These are phyloP conservation scores for Trichoderma citrinoviride DNA, from an alignment of 2,329 filamentous ascomycete species.

Conservation along the genomic window DNA sequence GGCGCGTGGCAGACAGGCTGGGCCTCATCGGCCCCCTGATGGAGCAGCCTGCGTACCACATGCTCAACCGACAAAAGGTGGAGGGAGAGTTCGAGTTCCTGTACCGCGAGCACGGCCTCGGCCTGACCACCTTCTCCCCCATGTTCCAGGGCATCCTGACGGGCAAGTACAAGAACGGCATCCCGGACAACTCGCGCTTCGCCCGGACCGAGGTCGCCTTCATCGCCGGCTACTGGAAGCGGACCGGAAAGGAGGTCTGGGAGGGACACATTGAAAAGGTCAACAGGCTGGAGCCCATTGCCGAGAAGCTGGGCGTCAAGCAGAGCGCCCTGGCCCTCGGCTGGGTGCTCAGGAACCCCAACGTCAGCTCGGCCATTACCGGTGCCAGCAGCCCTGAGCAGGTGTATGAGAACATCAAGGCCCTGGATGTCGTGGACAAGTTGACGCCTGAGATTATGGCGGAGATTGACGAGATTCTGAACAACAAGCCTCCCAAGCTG, in stretches of 20 bases:
- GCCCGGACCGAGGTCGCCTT: conserved; percentile 55
- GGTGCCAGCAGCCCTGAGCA: conserved; percentile 58
- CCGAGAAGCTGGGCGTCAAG: conserved; percentile 61
- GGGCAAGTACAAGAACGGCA: conserved; percentile 65
- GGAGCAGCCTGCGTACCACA: conserved; percentile 67
- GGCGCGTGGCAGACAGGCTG: conserved; percentile 58
- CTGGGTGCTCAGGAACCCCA: conserved; percentile 61
- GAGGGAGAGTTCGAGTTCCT: conserved; percentile 61
- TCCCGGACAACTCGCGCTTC: conserved; percentile 59
- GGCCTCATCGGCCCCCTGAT: conserved; percentile 61
- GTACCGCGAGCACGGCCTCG: conserved; percentile 58
- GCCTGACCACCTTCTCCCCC: conserved; percentile 62
- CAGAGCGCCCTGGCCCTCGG: conserved; percentile 56
- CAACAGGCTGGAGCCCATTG: conserved; percentile 58
- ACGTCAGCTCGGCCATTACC: conserved; percentile 60
- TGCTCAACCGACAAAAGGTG: conserved; percentile 60
- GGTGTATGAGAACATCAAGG: conserved; percentile 58
- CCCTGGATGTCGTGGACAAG: conserved; percentile 52
- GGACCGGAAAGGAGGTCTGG: conserved; percentile 53
- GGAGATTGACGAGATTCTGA: conserved; percentile 58
- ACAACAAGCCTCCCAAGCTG: conserved; percentile 55
- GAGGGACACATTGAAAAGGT: conserved; percentile 58
- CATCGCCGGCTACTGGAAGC: conserved; percentile 52
- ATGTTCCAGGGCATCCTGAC: conserved; percentile 58
- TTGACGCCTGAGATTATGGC: conserved; percentile 57